Percentiles rank a stretch among this genome's conserved stretches.
These are phyloP conservation scores for Bodo saltans DNA, from an alignment of 78 protist genomes.

Conservation along the genomic window DNA sequence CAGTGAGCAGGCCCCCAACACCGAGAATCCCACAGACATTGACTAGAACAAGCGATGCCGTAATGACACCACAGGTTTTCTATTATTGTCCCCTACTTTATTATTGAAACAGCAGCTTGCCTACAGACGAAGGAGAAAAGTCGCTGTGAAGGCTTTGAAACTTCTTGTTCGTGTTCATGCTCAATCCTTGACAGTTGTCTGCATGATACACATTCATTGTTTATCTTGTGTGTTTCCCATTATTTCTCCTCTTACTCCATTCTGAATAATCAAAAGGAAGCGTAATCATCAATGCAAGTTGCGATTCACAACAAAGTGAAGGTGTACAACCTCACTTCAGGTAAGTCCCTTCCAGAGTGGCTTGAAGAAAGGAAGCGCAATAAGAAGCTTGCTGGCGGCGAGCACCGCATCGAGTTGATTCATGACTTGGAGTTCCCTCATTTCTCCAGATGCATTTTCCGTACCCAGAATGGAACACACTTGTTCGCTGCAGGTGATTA, in stretches of 20 bases:
- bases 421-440: constrained; percentile 91
- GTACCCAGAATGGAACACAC: constrained; percentile 69
- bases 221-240: no score
- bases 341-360: constrained; percentile 75
- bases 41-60: no score
- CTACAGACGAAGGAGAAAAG: no score
- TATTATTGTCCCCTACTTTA: no score
- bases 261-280: background rate
- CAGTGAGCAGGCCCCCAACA: no score
- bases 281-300: constrained; percentile 41
- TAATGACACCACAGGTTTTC: no score
- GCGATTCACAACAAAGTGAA: constrained; percentile 58
- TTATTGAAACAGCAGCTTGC: no score
- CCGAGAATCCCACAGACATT: background rate
- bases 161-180: no score
- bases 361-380: constrained; percentile 47
- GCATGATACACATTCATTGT: no score
- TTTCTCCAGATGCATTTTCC: constrained; percentile 42
- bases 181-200: no score
- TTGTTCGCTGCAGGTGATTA: constrained; percentile 78
- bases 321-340: constrained; percentile 71
- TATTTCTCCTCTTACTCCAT: no score
- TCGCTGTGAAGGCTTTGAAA: no score
- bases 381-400: constrained; percentile 37
- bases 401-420: constrained; percentile 76